Evolutionary conservation across 495 filamentous ascomycete species (phyloP).

Genomic region (Chaetomium tenue): DNA sequence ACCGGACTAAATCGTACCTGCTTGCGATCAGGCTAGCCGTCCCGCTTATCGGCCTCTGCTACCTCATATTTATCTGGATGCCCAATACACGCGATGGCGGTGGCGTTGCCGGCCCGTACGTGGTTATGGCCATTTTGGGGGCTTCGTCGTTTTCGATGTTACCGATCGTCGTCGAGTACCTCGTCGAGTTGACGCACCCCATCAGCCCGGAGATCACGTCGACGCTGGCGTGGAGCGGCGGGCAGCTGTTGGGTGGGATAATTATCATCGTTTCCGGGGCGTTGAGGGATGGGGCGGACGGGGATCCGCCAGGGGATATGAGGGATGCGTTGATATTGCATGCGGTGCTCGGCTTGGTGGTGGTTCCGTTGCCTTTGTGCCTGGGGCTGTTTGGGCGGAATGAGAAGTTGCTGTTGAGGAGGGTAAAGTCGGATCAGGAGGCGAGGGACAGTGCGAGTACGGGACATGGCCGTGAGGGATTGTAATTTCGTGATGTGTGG

Average conservation of each 20-base stretch:
- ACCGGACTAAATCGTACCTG: slow-evolving; percentile 78
- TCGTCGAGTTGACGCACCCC: slow-evolving; percentile 83
- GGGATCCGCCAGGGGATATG: slow-evolving; percentile 67
- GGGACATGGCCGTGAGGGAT: slow-evolving; percentile 13
- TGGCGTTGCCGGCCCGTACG: slow-evolving; percentile 65
- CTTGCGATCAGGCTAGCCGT: slow-evolving; percentile 70
- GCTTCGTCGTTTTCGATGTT: slow-evolving; percentile 77
- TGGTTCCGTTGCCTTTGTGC: slow-evolving; percentile 62
- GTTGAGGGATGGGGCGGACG: slow-evolving; percentile 59
- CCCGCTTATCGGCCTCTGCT: slow-evolving; percentile 69
- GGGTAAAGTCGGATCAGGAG: slow-evolving; percentile 49
- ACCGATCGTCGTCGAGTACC: slow-evolving; percentile 80
- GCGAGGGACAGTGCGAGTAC: slow-evolving; percentile 3
- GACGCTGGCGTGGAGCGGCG: slow-evolving; percentile 79
- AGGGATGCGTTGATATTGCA: slow-evolving; percentile 70
- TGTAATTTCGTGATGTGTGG: not conserved
- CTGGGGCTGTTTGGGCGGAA: slow-evolving; percentile 64
- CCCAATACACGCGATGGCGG: slow-evolving; percentile 57
- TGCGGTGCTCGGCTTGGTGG: slow-evolving; percentile 64
- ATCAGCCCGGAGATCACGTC: slow-evolving; percentile 83
- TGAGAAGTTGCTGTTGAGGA: slow-evolving; percentile 52
- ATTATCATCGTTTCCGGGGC: slow-evolving; percentile 83
- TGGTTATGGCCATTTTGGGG: slow-evolving; percentile 70
- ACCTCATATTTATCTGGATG: slow-evolving; percentile 78
- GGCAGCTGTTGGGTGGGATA: slow-evolving; percentile 73